Evolutionary conservation across 805 yeast species (phyloP).

Genomic region (Tetrapisispora namnaoensis): DNA sequence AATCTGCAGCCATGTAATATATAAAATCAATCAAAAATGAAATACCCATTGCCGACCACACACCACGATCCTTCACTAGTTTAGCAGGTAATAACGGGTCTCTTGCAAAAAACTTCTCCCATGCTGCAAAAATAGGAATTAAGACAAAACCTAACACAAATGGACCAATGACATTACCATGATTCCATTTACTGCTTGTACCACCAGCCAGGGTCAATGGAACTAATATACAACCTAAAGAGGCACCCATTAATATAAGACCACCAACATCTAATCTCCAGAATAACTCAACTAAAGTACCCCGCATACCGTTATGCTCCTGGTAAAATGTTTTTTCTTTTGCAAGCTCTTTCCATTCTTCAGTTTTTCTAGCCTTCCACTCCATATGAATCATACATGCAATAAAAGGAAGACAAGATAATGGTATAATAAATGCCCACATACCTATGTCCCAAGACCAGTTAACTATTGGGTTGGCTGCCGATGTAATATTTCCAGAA

Average conservation of each 20-base stretch:
- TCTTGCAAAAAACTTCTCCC: constrained; percentile 48
- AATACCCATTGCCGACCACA: constrained; percentile 59
- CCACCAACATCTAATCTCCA: constrained; percentile 65
- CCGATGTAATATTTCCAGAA: constrained; percentile 45
- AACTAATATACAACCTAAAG: constrained; percentile 54
- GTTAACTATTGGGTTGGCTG: constrained; percentile 26
- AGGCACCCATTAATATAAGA: constrained; percentile 41
- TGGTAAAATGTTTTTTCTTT: constrained; percentile 33
- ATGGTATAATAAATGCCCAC: constrained; percentile 72
- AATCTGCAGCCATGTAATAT: constrained; percentile 63
- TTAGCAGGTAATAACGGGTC: constrained; percentile 56
- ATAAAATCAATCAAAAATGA: constrained; percentile 51
- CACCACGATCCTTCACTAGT: constrained; percentile 57
- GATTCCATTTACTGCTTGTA: constrained; percentile 41
- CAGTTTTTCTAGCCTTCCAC: constrained; percentile 40
- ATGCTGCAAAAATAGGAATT: constrained; percentile 47
- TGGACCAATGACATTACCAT: constrained; percentile 57
- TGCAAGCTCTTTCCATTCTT: constrained; percentile 38
- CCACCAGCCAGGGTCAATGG: constrained; percentile 78
- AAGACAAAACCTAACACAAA: constrained; percentile 55
- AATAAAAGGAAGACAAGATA: constrained; percentile 51
- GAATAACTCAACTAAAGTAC: constrained; percentile 34
- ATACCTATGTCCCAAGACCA: constrained; percentile 75
- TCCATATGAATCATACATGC: constrained; percentile 47
- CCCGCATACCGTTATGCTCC: constrained; percentile 28